These are phyloP conservation scores for Yamadazyma taylorii DNA, from an alignment of 1,139 yeast species.

Conservation along the genomic window DNA sequence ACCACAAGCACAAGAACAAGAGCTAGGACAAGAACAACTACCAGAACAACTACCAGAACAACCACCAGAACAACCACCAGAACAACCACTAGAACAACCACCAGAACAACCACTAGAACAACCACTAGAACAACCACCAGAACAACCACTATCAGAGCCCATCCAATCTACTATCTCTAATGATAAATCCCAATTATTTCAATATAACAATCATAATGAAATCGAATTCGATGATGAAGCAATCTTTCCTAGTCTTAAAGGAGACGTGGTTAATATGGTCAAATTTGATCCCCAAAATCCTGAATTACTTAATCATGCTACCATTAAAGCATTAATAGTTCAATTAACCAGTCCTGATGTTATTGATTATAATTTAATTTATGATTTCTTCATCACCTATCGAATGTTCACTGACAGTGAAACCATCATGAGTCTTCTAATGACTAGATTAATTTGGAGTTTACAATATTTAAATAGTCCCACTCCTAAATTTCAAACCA, in stretches of 20 bases:
- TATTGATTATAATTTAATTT: slow-evolving; percentile 72
- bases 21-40: too few relatives aligned
- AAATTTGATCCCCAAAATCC: slow-evolving; percentile 37
- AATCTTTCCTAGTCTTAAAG: slow-evolving; percentile 34
- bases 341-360: slow-evolving; percentile 78
- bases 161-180: neutral
- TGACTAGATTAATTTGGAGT: slow-evolving; percentile 75
- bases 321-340: slow-evolving; percentile 58
- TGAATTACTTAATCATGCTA: slow-evolving; percentile 40
- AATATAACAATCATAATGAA: slow-evolving; percentile 41
- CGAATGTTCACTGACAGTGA: slow-evolving; percentile 64
- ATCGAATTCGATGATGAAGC: slow-evolving; percentile 41
- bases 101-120: too few relatives aligned
- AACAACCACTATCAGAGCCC: neutral
- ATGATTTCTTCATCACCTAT: slow-evolving; percentile 85
- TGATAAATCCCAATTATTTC: slow-evolving; percentile 15
- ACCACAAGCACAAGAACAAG: too few relatives aligned
- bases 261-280: slow-evolving; percentile 23
- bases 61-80: too few relatives aligned
- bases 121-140: too few relatives aligned
- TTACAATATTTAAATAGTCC: slow-evolving; percentile 44
- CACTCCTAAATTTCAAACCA: slow-evolving; percentile 34
- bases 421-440: slow-evolving; percentile 58
- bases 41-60: too few relatives aligned
- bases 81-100: too few relatives aligned